phyloP scores from a whole-genome alignment of 2,329 filamentous ascomycete species.

The Xylaria digitata region DNA sequence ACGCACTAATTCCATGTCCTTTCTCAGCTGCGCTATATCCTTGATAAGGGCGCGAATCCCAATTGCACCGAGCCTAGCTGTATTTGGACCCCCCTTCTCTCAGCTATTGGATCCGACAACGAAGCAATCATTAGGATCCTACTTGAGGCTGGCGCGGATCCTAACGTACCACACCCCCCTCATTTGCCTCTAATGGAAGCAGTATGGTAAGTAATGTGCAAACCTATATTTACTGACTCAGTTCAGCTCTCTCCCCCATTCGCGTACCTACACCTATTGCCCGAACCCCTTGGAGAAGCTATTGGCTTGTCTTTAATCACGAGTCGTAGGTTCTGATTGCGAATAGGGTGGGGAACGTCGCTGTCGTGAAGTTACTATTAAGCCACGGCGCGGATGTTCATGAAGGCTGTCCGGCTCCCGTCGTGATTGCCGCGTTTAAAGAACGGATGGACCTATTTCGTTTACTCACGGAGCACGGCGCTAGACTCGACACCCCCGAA shows the following conservation, averaged over 20 bases:
- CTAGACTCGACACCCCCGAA: slow-evolving; percentile 37
- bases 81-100: neutral
- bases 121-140: slow-evolving; percentile 27
- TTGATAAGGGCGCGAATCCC: neutral
- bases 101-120: neutral
- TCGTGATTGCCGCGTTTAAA: slow-evolving; percentile 22
- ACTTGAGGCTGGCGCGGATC: slow-evolving; percentile 32
- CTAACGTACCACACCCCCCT: slow-evolving; percentile 23
- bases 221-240: too few species aligned
- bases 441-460: slow-evolving; percentile 35
- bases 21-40: slow-evolving; percentile 1
- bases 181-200: neutral
- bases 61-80: neutral
- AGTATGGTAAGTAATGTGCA: slow-evolving; percentile 1
- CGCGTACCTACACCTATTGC: too few species aligned
- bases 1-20: too few species aligned
- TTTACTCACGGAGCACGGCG: slow-evolving; percentile 32
- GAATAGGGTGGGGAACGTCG: neutral
- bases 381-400: neutral
- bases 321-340: slow-evolving; percentile 1
- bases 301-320: neutral
- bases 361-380: slow-evolving; percentile 6
- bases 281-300: neutral
- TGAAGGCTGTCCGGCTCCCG: neutral
- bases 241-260: neutral